Evolutionary conservation across 306 rosid species (phyloP).

Genomic region (Trichosanthes truncata): DNA sequence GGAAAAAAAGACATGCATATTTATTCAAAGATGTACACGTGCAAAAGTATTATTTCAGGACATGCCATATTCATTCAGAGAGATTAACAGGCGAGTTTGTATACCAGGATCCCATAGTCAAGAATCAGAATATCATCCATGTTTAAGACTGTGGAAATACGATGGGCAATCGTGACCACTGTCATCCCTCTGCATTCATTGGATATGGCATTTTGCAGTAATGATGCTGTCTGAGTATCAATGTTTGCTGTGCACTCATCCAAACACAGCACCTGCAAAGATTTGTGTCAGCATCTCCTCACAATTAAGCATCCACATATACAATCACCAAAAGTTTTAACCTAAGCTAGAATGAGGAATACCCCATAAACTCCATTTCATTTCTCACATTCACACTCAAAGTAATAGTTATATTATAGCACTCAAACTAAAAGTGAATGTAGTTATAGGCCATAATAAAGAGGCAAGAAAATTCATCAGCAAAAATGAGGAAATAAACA

Average conservation of each 20-base stretch:
- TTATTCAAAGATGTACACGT: background rate
- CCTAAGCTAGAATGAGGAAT: background rate
- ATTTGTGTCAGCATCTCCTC: background rate
- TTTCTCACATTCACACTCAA: background rate
- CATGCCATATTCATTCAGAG: background rate
- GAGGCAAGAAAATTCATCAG: background rate
- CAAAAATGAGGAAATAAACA: background rate
- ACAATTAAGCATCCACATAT: background rate
- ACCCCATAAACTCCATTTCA: background rate
- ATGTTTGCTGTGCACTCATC: constrained; percentile 95
- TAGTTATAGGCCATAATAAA: background rate
- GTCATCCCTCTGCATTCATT: constrained; percentile 73
- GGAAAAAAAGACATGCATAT: background rate
- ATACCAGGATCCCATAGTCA: constrained; percentile 79
- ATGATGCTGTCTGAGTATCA: constrained; percentile 75
- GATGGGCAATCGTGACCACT: constrained; percentile 86
- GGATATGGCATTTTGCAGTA: constrained; percentile 64
- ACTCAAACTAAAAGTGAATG: background rate
- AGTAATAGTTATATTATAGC: background rate
- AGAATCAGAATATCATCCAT: constrained; percentile 76
- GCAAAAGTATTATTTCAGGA: background rate
- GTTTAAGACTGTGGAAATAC: constrained; percentile 73
- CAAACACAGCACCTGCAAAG: constrained; percentile 76
- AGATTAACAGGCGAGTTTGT: background rate
- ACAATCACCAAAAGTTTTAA: background rate